Evolutionary conservation across 805 yeast species (phyloP).

Genomic region (Candida coleopterorum): DNA sequence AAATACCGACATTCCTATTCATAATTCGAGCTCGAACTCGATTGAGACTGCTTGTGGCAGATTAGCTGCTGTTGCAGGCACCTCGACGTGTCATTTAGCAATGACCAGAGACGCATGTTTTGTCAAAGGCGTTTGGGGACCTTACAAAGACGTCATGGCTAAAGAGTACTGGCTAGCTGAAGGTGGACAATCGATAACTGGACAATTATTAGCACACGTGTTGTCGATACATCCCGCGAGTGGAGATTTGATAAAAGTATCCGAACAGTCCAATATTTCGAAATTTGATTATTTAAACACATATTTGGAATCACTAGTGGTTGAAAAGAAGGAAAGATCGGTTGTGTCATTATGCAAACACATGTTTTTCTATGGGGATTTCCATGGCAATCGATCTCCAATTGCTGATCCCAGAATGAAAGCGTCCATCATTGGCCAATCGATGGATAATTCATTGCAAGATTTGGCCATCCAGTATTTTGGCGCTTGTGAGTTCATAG

Average conservation of each 20-base stretch:
- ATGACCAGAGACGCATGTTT: conserved; percentile 80
- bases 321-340: conserved; percentile 55
- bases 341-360: conserved; percentile 80
- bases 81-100: conserved; percentile 94
- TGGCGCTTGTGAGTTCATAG: conserved; percentile 95
- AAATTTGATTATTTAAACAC: conserved; percentile 81
- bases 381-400: conserved; percentile 97
- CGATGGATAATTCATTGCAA: conserved; percentile 84
- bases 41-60: conserved; percentile 71
- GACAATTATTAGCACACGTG: conserved; percentile 87
- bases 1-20: conserved; percentile 58
- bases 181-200: conserved; percentile 99
- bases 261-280: conserved; percentile 66
- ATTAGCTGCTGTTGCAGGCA: conserved; percentile 97
- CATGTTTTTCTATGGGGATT: conserved; percentile 90
- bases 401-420: conserved; percentile 92
- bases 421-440: conserved; percentile 86
- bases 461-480: conserved; percentile 81
- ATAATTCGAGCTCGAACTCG: conserved; percentile 39
- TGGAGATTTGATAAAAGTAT: conserved; percentile 58
- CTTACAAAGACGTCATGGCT: conserved; percentile 90
- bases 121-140: conserved; percentile 98
- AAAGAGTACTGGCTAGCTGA: conserved; percentile 92
- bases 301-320: conserved; percentile 61
- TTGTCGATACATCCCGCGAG: conserved; percentile 86